A percentile compares a stretch with the other conserved stretches of the same genome.
phyloP scores from a whole-genome alignment of 768 basidiomycete species.

The Pleurotus cornucopiae region DNA sequence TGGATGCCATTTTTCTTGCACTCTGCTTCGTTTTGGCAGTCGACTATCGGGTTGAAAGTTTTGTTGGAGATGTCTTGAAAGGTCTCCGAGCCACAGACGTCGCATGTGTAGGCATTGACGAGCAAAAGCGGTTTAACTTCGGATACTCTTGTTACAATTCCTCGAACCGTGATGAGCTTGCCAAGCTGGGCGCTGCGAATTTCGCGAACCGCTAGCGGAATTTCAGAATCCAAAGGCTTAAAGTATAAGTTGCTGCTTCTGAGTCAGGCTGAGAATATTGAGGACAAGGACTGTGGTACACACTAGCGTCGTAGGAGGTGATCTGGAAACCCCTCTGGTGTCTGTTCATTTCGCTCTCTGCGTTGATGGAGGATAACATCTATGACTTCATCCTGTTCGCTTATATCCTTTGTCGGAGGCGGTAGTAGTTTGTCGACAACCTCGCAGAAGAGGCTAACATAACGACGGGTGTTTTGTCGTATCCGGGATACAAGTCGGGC shows the following conservation, averaged over 20 bases:
- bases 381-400: conserved; percentile 89
- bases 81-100: conserved; percentile 95
- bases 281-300: conserved; percentile 31
- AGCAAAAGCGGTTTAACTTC: conserved; percentile 97
- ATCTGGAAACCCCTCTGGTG: conserved; percentile 80
- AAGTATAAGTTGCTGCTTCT: conserved; percentile 85
- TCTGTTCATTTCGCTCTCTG: conserved; percentile 79
- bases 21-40: conserved; percentile 83
- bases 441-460: conserved; percentile 83
- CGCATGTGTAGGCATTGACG: conserved; percentile 98
- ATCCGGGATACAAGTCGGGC: conserved; percentile 79
- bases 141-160: conserved; percentile 97
- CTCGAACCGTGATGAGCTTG: conserved; percentile 90
- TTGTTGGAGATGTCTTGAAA: conserved; percentile 96
- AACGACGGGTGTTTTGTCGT: conserved; percentile 82
- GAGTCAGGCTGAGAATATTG: background rate
- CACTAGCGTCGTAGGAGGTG: conserved; percentile 94
- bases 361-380: conserved; percentile 96
- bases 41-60: conserved; percentile 82
- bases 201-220: conserved; percentile 85
- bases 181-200: conserved; percentile 87
- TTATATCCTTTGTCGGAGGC: conserved; percentile 83
- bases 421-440: conserved; percentile 91
- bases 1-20: conserved; percentile 83
- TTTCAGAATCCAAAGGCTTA: conserved; percentile 72